Conservation (phyloP, 2,329 filamentous ascomycete species). For the Passalora sequoiae region DNA sequence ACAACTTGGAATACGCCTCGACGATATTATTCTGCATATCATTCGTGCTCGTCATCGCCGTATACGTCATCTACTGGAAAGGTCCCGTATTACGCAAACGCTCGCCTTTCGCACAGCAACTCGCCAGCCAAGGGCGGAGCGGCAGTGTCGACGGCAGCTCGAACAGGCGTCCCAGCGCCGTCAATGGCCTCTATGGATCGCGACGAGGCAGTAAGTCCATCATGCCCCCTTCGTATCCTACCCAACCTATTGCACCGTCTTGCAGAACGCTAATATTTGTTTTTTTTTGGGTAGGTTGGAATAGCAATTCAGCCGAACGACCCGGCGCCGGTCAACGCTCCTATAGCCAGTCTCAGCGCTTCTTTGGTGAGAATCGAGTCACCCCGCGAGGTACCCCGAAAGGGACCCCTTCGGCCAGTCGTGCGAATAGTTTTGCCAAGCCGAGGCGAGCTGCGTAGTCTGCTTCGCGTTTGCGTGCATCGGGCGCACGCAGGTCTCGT, state of each 20-base stretch:
- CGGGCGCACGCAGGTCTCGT: too few species aligned
- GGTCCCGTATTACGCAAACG: slow-evolving; percentile 49
- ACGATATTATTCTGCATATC: slow-evolving; percentile 52
- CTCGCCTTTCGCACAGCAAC: slow-evolving; percentile 50
- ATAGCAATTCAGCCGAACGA: slow-evolving; percentile 5
- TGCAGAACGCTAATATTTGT: not conserved
- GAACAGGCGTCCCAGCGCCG: slow-evolving; percentile 27
- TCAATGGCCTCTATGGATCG: slow-evolving; percentile 25
- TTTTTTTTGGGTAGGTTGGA: too few species aligned
- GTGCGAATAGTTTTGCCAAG: slow-evolving; percentile 25
- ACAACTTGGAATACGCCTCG: slow-evolving; percentile 52
- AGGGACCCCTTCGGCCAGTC: slow-evolving; percentile 25
- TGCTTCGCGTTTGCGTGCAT: too few species aligned
- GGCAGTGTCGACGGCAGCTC: slow-evolving; percentile 22
- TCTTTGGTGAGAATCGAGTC: slow-evolving; percentile 28
- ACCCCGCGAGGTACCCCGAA: slow-evolving; percentile 26
- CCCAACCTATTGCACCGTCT: not conserved
- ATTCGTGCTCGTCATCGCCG: slow-evolving; percentile 48
- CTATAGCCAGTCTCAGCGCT: slow-evolving; percentile 28
- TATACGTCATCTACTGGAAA: slow-evolving; percentile 55
- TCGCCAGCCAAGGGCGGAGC: slow-evolving; percentile 27
- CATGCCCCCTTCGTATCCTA: not conserved
- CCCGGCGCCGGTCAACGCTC: slow-evolving; percentile 21
- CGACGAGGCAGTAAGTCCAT: slow-evolving; percentile 23
- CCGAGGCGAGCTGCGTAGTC: too few species aligned